These are phyloP conservation scores for Apiotrichum porosum DNA, from an alignment of 1,284 basidiomycete species.

Conservation along the genomic window DNA sequence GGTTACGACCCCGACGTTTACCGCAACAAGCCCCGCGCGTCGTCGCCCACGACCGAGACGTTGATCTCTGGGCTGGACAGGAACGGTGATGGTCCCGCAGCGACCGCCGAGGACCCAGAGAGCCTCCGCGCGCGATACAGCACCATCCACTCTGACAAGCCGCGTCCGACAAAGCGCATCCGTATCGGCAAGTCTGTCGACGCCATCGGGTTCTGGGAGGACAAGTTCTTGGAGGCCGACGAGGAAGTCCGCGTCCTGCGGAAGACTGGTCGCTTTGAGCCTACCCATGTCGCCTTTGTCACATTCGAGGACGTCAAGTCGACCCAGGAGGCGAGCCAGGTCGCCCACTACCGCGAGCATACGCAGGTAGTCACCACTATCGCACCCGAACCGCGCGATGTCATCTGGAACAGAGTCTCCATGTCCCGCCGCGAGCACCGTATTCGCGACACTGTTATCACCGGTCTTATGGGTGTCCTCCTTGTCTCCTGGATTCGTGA, in stretches of 20 bases:
- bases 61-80: constrained; percentile 51
- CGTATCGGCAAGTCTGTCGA: constrained; percentile 60
- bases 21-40: not conserved
- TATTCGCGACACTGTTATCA: constrained; percentile 64
- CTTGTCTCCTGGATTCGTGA: constrained; percentile 71
- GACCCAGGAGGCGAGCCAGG: constrained; percentile 87
- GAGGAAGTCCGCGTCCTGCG: constrained; percentile 56
- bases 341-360: constrained; percentile 68
- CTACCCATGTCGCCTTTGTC: constrained; percentile 85
- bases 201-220: constrained; percentile 76
- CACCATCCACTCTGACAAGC: constrained; percentile 29
- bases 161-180: constrained; percentile 35
- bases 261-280: constrained; percentile 59
- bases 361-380: constrained; percentile 63
- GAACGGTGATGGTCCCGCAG: not conserved
- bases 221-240: constrained; percentile 69
- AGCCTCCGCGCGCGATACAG: constrained; percentile 14
- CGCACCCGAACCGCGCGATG: constrained; percentile 92
- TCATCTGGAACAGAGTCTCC: constrained; percentile 86
- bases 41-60: not conserved
- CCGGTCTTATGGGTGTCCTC: constrained; percentile 62
- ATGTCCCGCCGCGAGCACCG: constrained; percentile 58
- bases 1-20: constrained; percentile 41
- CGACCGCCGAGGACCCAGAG: constrained; percentile 9
- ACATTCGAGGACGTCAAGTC: constrained; percentile 92